phyloP scores from a whole-genome alignment of 257 asterid genomes.

The Apocynum venetum region DNA sequence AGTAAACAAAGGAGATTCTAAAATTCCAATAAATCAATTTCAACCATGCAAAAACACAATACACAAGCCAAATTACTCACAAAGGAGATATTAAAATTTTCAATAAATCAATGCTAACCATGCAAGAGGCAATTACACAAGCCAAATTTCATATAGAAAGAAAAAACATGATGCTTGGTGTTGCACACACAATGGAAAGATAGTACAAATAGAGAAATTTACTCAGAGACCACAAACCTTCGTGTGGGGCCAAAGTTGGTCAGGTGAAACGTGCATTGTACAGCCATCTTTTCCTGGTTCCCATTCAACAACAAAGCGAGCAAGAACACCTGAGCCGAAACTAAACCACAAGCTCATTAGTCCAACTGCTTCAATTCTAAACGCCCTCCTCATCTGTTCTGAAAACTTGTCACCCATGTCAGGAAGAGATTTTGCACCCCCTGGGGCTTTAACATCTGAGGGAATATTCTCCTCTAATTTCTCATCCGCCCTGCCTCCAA shows the following conservation, averaged over 20 bases:
- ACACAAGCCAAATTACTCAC: not conserved
- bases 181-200: not conserved
- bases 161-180: not conserved
- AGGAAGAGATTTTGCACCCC: conserved; percentile 43
- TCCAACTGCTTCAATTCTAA: conserved; percentile 97
- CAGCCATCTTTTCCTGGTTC: conserved; percentile 96
- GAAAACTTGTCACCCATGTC: conserved; percentile 68
- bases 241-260: conserved; percentile 98
- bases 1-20: not conserved
- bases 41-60: not conserved
- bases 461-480: conserved; percentile 57
- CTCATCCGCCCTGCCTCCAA: conserved; percentile 82
- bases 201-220: conserved; percentile 8
- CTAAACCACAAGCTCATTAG: conserved; percentile 97
- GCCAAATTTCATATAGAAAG: not conserved
- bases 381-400: conserved; percentile 83
- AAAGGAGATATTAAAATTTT: not conserved
- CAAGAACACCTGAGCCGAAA: conserved; percentile 89
- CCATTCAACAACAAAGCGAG: conserved; percentile 99
- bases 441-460: conserved; percentile 50
- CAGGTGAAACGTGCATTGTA: conserved; percentile 98
- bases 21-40: not conserved
- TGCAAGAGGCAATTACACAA: not conserved
- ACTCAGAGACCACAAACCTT: conserved; percentile 50
- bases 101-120: not conserved